Conservation (phyloP, 2,329 filamentous ascomycete genomes). For the Emergomyces orientalis region DNA sequence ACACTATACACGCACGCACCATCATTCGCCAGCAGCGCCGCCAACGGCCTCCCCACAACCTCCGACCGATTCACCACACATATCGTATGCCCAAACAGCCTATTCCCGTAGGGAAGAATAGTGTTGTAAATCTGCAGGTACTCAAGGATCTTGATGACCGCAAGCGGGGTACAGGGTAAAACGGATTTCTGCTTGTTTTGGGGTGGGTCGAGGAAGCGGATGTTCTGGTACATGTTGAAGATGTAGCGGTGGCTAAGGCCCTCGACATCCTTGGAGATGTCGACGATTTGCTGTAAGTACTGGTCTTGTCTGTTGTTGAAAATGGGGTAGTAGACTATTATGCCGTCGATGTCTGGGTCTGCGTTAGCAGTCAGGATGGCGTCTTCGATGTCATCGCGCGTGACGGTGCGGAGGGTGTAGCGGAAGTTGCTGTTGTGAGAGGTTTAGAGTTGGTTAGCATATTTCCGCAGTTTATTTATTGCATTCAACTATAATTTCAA, state of each 20-base stretch:
- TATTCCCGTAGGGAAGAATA: constrained; percentile 83
- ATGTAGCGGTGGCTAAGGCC: constrained; percentile 88
- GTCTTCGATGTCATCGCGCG: constrained; percentile 84
- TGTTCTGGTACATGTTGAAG: constrained; percentile 99
- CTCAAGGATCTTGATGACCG: constrained; percentile 94
- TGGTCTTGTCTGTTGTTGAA: constrained; percentile 85
- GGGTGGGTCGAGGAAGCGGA: constrained; percentile 74
- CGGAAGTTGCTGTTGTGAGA: constrained; percentile 61
- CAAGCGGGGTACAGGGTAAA: constrained; percentile 88
- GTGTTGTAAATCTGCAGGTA: constrained; percentile 94
- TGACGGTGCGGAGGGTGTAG: constrained; percentile 74
- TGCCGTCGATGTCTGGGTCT: constrained; percentile 67
- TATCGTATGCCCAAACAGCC: constrained; percentile 85
- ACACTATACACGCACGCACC: constrained; percentile 93
- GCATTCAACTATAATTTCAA: background rate
- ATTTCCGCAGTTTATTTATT: background rate
- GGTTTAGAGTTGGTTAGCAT: background rate
- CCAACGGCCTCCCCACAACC: constrained; percentile 86
- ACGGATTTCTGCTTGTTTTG: constrained; percentile 68
- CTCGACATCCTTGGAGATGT: constrained; percentile 87
- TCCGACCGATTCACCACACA: constrained; percentile 95
- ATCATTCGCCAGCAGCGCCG: constrained; percentile 89
- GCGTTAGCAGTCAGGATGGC: constrained; percentile 75
- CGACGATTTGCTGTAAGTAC: constrained; percentile 91
- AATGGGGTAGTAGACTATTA: constrained; percentile 98